phyloP scores from a whole-genome alignment of 2,329 filamentous ascomycete species.

The Ilyonectria mors-panacis region DNA sequence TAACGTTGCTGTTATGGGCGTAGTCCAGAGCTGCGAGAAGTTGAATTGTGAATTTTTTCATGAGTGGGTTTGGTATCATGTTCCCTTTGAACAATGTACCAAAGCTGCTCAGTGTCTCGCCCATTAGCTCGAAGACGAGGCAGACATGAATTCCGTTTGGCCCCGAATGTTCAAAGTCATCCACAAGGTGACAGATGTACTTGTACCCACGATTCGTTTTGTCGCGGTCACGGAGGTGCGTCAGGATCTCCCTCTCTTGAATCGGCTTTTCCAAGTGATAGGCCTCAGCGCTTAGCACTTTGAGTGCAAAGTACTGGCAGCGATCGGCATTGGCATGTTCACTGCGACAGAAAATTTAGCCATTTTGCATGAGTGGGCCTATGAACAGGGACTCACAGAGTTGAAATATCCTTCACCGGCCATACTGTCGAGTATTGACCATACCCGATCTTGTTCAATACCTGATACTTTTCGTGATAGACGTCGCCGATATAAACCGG shows the following conservation, averaged over 20 bases:
- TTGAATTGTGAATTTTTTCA: slow-evolving; percentile 37
- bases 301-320: slow-evolving; percentile 42
- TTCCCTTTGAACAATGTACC: slow-evolving; percentile 28
- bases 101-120: slow-evolving; percentile 42
- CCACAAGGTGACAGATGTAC: slow-evolving; percentile 34
- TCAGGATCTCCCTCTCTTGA: slow-evolving; percentile 41
- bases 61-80: slow-evolving; percentile 31
- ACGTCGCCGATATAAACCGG: slow-evolving; percentile 38
- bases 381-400: slow-evolving; percentile 12
- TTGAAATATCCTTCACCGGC: slow-evolving; percentile 30
- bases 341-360: not conserved
- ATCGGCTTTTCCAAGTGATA: slow-evolving; percentile 26
- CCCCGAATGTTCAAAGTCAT: slow-evolving; percentile 48
- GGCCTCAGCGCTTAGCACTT: slow-evolving; percentile 44
- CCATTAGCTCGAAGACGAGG: slow-evolving; percentile 50
- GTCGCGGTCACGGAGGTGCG: slow-evolving; percentile 31
- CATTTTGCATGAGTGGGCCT: not conserved
- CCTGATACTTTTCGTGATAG: slow-evolving; percentile 25
- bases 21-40: slow-evolving; percentile 39
- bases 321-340: not conserved
- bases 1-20: slow-evolving; percentile 38
- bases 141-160: slow-evolving; percentile 52
- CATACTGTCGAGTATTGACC: slow-evolving; percentile 40
- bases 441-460: slow-evolving; percentile 40
- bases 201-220: slow-evolving; percentile 11